Base-by-base conservation (phyloP, 2,329 filamentous ascomycete species). In the Apiospora hydei region DNA sequence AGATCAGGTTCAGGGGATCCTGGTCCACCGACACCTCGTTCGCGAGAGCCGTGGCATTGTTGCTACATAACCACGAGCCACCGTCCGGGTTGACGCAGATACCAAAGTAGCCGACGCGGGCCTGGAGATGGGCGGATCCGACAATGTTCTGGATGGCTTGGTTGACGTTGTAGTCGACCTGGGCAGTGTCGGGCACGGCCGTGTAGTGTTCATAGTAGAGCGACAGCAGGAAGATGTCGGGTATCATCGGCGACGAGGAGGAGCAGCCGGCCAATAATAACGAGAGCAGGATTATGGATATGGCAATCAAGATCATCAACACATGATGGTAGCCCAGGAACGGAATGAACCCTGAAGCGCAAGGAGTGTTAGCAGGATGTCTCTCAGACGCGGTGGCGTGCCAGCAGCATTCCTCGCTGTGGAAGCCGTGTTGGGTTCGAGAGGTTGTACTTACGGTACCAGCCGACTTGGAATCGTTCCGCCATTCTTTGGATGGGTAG, bases 211-310 rank as follows among this genome's bases (percentile, higher is more conserved):
- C 87, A 86, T 98, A 99, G 89, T 97, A 98, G 79, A 99, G 90
- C n/a, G 95, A 98, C 76, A 99, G 94, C 77, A 99, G 91, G 88
- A 98, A 99, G 83, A 99, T 98, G 80, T 92, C 91, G 38, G 96
- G 96, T 78, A 99, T 98, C 71, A 97, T 87, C 2, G 96, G 96
- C 69, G 96, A 98, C 53, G 96, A 98, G 13, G 96, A 98, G 5
- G 96, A 98, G 84, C 96, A 99, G 78, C 96, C 96, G 79, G 96
- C 96, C 77, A 99, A 87, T 78, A 99, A 86, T 75, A 99, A 90
- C 78, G 96, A 98, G 76, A 99, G 88, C 81, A 99, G 87, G 83
- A 99, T 97, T 80, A 99, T 98, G 66, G 95, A 90, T 72, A 98
- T 86, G 71, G 94, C 95, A 80, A 99, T 98, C 76, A 99, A 86